These are phyloP conservation scores for Thozetella sp. DNA, from an alignment of 495 filamentous ascomycete species.

Conservation along the genomic window DNA sequence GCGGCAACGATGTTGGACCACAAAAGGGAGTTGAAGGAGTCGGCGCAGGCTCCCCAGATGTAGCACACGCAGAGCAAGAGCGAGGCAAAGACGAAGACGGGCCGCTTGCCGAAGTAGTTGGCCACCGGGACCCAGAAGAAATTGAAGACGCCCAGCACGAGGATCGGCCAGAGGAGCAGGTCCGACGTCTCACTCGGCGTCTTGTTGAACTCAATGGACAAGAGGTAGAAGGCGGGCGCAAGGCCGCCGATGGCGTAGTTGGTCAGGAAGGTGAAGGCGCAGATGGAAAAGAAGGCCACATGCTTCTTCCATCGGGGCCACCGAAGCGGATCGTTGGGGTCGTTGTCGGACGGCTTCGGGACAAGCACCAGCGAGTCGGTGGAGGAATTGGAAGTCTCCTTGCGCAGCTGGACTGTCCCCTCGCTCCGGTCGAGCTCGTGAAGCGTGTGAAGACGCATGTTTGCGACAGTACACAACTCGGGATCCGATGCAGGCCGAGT, in stretches of 20 bases:
- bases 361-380: constrained; percentile 26
- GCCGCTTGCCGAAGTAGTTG: constrained; percentile 56
- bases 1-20: constrained; percentile 35
- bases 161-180: constrained; percentile 31
- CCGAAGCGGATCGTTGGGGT: constrained; percentile 36
- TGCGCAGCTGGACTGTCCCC: constrained; percentile 28
- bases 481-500: no score
- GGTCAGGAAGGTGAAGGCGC: constrained; percentile 40
- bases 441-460: constrained; percentile 27
- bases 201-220: constrained; percentile 26
- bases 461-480: no score
- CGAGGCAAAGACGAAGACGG: constrained; percentile 46
- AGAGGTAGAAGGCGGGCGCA: constrained; percentile 26
- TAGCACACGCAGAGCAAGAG: constrained; percentile 30
- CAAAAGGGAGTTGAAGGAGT: constrained; percentile 28
- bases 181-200: constrained; percentile 21
- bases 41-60: constrained; percentile 28
- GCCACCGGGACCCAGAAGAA: constrained; percentile 59
- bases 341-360: constrained; percentile 26
- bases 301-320: constrained; percentile 34
- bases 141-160: constrained; percentile 39
- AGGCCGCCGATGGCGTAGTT: constrained; percentile 35
- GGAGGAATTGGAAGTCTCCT: constrained; percentile 8
- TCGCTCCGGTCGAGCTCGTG: constrained; percentile 29
- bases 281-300: constrained; percentile 28